Evolutionary conservation across 495 filamentous ascomycete genomes (phyloP).

Genomic region (Tetracladium marchalianum): DNA sequence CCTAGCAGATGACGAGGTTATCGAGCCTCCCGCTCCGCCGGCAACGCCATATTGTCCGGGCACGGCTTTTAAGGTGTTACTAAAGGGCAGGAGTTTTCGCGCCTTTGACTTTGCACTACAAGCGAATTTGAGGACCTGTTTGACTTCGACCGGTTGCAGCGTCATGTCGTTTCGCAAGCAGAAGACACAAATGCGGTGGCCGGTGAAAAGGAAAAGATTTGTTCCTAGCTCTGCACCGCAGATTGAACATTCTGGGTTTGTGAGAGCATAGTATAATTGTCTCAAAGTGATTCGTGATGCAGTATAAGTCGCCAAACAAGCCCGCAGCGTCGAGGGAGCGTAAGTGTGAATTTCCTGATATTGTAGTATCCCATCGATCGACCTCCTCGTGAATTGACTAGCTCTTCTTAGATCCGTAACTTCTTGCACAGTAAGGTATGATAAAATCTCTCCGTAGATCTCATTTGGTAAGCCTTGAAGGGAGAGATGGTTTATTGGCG

Average conservation of each 20-base stretch:
- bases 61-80: neutral
- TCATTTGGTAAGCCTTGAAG: constrained; percentile 5
- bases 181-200: constrained; percentile 4
- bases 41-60: neutral
- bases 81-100: no score
- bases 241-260: neutral
- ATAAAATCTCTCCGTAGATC: constrained; percentile 5
- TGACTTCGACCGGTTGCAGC: constrained; percentile 4
- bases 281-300: neutral
- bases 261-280: constrained; percentile 3
- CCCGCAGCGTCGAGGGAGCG: constrained; percentile 4
- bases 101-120: no score
- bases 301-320: constrained; percentile 1
- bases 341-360: constrained; percentile 3
- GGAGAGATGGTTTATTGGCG: no score
- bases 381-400: constrained; percentile 1
- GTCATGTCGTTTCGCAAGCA: constrained; percentile 5
- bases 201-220: constrained; percentile 6
- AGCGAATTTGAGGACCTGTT: neutral
- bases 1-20: no score
- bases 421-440: neutral
- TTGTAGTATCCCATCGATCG: constrained; percentile 4
- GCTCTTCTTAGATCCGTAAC: constrained; percentile 1
- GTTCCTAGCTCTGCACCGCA: constrained; percentile 1
- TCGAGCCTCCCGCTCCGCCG: neutral